Base-by-base conservation (phyloP, 768 basidiomycete species). In the Russula compacta region DNA sequence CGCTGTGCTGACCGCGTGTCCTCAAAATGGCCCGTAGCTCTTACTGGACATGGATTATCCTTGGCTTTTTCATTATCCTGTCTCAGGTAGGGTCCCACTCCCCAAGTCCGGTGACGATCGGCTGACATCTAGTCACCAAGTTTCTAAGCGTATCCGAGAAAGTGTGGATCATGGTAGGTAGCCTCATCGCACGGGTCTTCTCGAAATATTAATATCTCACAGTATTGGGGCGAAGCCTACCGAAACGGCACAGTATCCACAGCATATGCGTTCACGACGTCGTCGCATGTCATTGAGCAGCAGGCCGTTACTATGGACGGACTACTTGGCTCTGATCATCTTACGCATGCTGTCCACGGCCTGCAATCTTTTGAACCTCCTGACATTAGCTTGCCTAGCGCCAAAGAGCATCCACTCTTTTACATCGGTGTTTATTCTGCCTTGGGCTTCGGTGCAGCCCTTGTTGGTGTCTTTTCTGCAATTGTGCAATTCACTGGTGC, bases 81-180 rank as follows among this genome's bases (percentile, higher is more conserved):
- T 73, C 75, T 24, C 71, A 73, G 65, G 70, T 71, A 52, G 2
- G 17, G 11, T 6, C 50, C n/a, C 32, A 4, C 15, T 2, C 21
- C 21, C 32, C 14, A 38, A 35, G 14, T 14, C 15, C 39, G 36
- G 32, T 8, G 36, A 46, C 21, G 38, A 51, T 17, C 19, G 9
- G 38, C 32, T 53, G 50, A 57, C 56, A 56, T 8, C 12, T 17
- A 7, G 19, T 12, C 17, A 14, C 36, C 36, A 53, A 85, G 68
- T 29, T 83, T 24, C 67, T 86, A 29, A 78, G 80, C 8, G 74
- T 86, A 2, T 69, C 73, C 0, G 85, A 88, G 71, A 87, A 85
- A 70, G 65, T 85, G 6, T 92, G 89, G 89, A 85, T 92, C 67
- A 89, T 81, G 77, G 82, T 86, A 48, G 33, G 67, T 21, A 6